phyloP scores from a whole-genome alignment of 306 rosid genomes.

The Neltuma alba region DNA sequence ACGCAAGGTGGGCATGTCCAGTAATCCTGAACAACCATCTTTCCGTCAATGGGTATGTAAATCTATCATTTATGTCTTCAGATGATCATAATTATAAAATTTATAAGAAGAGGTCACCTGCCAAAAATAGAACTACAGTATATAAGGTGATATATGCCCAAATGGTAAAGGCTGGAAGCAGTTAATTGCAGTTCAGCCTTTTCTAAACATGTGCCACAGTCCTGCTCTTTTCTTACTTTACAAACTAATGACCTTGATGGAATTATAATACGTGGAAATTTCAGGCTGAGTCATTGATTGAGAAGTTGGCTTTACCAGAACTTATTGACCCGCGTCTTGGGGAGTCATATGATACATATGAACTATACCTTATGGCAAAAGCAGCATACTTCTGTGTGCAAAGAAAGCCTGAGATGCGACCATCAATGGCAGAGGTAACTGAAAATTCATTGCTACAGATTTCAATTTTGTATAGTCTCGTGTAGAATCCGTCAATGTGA shows the following conservation, averaged over 20 bases:
- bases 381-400: constrained; percentile 61
- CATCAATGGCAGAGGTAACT: constrained; percentile 68
- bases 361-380: constrained; percentile 56
- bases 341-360: constrained; percentile 47
- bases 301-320: constrained; percentile 51
- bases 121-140: too few species aligned
- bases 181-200: too few species aligned
- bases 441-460: neutral
- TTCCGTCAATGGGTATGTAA: constrained; percentile 66
- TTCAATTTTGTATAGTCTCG: neutral
- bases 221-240: neutral
- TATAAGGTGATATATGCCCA: neutral
- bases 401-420: constrained; percentile 59
- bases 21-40: constrained; percentile 38
- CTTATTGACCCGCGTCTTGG: constrained; percentile 58
- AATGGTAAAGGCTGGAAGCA: neutral
- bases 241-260: neutral
- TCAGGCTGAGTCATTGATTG: constrained; percentile 60
- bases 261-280: neutral
- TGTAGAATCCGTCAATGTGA: neutral
- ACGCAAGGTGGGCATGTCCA: constrained; percentile 44
- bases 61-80: neutral
- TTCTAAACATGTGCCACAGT: too few species aligned
- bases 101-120: neutral
- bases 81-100: neutral